Evolutionary conservation across 768 basidiomycete species (phyloP), one percentile per base, ranked within the genome.

Genomic region (Panellus pusillus): DNA sequence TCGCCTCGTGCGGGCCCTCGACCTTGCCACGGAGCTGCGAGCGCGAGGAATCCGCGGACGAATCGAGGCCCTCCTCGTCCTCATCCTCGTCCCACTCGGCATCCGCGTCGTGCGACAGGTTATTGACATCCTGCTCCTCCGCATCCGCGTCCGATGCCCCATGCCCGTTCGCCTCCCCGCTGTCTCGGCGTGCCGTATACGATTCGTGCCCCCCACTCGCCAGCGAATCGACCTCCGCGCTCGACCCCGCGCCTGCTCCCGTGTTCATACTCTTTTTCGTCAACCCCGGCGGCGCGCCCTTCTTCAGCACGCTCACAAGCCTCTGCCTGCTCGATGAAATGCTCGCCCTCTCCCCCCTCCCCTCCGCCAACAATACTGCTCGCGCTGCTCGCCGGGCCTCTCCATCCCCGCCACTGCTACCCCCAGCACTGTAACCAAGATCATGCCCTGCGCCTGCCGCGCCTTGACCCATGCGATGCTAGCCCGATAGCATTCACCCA

Each of bases 401-500:
- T 63, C 55, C 27, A 59, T 54, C 44, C 66, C 48, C 28, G 5
- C 52, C 38, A 38, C 28, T 29, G 8, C 41, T 41, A 38, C 32
- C 6, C 31, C 40, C 47, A 47, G 44, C 40, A 41, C 43, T 41
- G 29, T 42, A 62, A 38, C 66, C 68, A 46, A 55, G 45, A 57
- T 66, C 54, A 14, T 61, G 60, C 35, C 65, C 40, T 52, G 39
- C 5, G n/a, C 39, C 19, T 79, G 75, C n/a, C 74, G 73, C 36
- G 54, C 50, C 51, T 77, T 78, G 44, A 77, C 79, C 77, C 83
- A 87, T 29, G 93, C 89, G 54, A 93, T 86, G 57, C 84, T 86
- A 65, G 80, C 81, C 72, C 70, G 43, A 98, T 79, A 0, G 87
- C 88, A 52, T 87, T 83, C 2, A 84, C 82, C 95, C 95, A 98